Base-by-base conservation (phyloP, 371 early-diverging fungal genomes). In the Mucor plumbeus region DNA sequence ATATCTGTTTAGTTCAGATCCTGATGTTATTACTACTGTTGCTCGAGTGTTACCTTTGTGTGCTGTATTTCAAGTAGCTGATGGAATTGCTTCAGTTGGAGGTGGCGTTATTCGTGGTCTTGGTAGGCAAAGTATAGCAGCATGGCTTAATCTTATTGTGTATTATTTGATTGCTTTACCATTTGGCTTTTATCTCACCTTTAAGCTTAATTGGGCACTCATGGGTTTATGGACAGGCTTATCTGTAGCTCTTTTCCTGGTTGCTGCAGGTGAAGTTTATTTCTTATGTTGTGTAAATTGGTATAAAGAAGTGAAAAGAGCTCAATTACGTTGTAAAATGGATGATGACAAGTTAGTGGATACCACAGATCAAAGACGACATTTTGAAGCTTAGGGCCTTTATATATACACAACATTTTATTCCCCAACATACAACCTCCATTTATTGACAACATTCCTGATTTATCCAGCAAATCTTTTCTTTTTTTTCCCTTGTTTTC, bases 1-100 rank as follows among this genome's bases (percentile, higher is more conserved):
- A 0, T 76, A 76, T n/a, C 65, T 92, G 44, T 94, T 92, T 75
- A 88, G 88, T 38, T 79, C 85, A 15, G 94, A 95, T 66, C 67
- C 64, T 1, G 82, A 83, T 1, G 94, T 97, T 5, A 80, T 94
- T 40, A 71, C 55, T 7, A 73, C 88, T 11, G 93, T 95, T 8
- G 88, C 91, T 1, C 60, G 62, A 38, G 83, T 95, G 34, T 74
- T 95, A 63, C 96, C 96, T 0, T 65, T 93, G 5, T 91, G 85
- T 34, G 93, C 95, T 0, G 56, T 92, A 40, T 95, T 92, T 79
- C 97, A 97, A 74, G 77, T 95, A 63, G 76, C 83, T 7, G 94
- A 93, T 74, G 88, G 90, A 1, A 60, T 89, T 11, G 87, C 87
- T 19, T 84, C 87, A 61, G 86, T 91, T 7, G 82, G 86, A 13